phyloP scores from a whole-genome alignment of 306 rosid species.

The Medicago ruthenica region DNA sequence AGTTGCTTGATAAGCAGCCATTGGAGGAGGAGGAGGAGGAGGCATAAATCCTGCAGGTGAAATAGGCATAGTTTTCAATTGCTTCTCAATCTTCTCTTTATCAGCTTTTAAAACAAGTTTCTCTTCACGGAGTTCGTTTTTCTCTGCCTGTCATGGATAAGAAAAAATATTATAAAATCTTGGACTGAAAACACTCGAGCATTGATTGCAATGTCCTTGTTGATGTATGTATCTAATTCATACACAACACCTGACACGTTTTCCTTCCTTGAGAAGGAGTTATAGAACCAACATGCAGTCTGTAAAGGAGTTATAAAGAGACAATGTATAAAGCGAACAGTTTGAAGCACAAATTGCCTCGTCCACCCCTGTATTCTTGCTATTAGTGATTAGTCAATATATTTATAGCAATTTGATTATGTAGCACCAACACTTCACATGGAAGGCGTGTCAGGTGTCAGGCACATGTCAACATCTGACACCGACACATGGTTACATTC shows the following conservation, averaged over 20 bases:
- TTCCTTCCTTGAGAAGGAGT: too few species aligned
- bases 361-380: too few species aligned
- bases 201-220: constrained; percentile 1
- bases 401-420: too few species aligned
- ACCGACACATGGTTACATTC: too few species aligned
- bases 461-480: too few species aligned
- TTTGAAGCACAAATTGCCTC: too few species aligned
- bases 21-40: constrained; percentile 70
- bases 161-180: constrained; percentile 5
- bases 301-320: too few species aligned
- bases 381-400: too few species aligned
- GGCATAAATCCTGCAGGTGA: constrained; percentile 71
- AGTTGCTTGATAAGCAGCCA: constrained; percentile 72
- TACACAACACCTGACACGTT: background rate
- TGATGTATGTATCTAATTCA: constrained; percentile 10
- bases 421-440: too few species aligned
- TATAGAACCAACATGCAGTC: too few species aligned
- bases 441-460: too few species aligned
- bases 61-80: constrained; percentile 66
- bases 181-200: background rate
- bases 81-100: constrained; percentile 77
- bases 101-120: constrained; percentile 72
- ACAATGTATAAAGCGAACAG: too few species aligned
- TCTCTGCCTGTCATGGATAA: constrained; percentile 68
- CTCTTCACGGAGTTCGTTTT: constrained; percentile 87